Percentiles rank a stretch among this genome's conserved stretches.
Evolutionary conservation across 257 asterid species (phyloP).

Genomic region (Primulina eburnea): DNA sequence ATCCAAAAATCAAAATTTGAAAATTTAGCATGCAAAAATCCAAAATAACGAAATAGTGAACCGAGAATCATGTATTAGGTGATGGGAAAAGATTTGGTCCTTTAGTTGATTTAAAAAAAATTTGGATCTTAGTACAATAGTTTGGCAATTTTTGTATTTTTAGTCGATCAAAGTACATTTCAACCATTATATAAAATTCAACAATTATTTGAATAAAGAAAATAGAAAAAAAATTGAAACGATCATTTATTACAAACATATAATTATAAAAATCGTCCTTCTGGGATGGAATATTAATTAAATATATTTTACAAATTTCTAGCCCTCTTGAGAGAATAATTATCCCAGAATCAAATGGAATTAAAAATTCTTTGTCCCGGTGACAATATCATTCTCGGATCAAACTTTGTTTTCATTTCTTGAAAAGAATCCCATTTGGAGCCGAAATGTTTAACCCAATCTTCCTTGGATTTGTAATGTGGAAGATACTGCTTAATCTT

Average conservation of each 20-base stretch:
- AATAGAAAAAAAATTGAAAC: not conserved
- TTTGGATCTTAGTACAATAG: too few relatives aligned
- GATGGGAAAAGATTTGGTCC: too few relatives aligned
- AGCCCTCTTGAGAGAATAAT: not conserved
- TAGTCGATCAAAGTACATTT: too few relatives aligned
- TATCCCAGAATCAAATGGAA: not conserved
- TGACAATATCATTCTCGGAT: slow-evolving; percentile 32
- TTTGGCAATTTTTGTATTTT: too few relatives aligned
- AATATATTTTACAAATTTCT: not conserved
- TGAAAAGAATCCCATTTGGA: slow-evolving; percentile 28
- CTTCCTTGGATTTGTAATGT: slow-evolving; percentile 22
- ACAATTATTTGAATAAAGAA: too few relatives aligned
- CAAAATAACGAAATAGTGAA: too few relatives aligned
- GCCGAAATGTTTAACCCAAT: slow-evolving; percentile 32
- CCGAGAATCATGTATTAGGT: too few relatives aligned
- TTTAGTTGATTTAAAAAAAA: too few relatives aligned
- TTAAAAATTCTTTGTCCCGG: slow-evolving; percentile 32
- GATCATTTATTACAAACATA: too few relatives aligned
- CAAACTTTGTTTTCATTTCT: slow-evolving; percentile 24
- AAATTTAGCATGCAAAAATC: too few relatives aligned
- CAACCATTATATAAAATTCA: too few relatives aligned
- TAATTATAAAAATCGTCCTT: not conserved
- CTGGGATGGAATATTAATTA: not conserved
- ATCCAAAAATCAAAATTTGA: too few relatives aligned
- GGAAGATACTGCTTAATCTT: slow-evolving; percentile 31